phyloP scores from a whole-genome alignment of 306 rosid genomes.

The Dalbergia oliveri region DNA sequence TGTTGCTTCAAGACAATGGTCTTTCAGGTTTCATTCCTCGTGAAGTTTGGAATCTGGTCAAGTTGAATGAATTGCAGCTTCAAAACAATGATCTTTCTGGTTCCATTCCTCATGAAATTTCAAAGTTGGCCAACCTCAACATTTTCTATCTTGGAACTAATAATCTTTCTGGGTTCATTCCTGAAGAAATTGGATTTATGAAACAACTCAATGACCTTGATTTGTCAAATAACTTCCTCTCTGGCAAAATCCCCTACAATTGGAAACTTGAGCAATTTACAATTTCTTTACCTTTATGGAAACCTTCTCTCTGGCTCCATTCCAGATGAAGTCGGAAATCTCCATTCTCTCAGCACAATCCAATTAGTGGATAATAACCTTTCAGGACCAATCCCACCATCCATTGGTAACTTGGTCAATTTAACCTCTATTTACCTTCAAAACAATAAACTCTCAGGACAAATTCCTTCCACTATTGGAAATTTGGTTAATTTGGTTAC shows the following conservation, averaged over 20 bases:
- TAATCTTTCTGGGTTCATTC: no score
- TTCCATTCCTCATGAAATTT: background rate
- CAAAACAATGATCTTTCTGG: background rate
- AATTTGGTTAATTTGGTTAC: no score
- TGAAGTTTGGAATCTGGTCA: background rate
- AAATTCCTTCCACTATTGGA: no score
- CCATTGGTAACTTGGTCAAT: no score
- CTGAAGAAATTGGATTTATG: slow-evolving; percentile 24
- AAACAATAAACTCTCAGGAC: no score
- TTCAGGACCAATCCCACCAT: no score
- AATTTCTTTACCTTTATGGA: accelerated
- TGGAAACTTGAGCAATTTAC: slow-evolving; percentile 14
- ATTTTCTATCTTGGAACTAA: background rate
- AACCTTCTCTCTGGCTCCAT: background rate
- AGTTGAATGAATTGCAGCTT: background rate
- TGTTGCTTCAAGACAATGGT: background rate
- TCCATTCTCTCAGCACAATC: background rate
- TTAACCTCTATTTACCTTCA: no score
- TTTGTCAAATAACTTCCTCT: background rate
- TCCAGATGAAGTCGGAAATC: slow-evolving; percentile 16
- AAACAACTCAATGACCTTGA: background rate
- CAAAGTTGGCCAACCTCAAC: background rate
- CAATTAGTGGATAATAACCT: background rate
- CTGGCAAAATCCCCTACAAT: slow-evolving; percentile 24
- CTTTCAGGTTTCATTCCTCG: slow-evolving; percentile 11